Evolutionary conservation across 495 filamentous ascomycete genomes (phyloP), one percentile per base, ranked within the genome.

Genomic region (Penicillium riverlandense): DNA sequence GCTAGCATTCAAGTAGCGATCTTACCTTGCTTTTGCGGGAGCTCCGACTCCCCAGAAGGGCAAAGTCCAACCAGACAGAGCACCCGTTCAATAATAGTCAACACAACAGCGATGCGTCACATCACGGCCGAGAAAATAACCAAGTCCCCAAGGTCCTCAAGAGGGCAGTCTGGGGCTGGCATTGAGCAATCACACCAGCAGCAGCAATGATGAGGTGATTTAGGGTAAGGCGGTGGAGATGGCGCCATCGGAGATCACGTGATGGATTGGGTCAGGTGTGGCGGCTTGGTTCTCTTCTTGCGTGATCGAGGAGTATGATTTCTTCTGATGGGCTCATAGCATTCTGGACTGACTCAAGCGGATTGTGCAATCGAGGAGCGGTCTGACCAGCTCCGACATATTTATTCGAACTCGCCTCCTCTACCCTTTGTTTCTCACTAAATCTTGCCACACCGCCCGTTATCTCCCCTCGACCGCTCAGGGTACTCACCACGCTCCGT

Each of bases 261-360:
- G 45, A 0, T 12, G 27, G 29, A 45, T 30, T 37, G 37, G 22
- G 22, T 22, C 22, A 22, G 22, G 22, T 22, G 22, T 4, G 0
- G 22, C 22, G 2, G 22, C 15, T 2, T 22, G 22, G 2, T 6
- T 22, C 22, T 22, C 3, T 22, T 22, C 22, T 53, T 49, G 50
- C 50, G 50, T 53, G 50, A 45, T 53, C 35, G 16, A 35, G 38
- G 43, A 44, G 3, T 2, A 22, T 22, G 40, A 50, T 37, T 37
- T 54, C 46, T 29, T 43, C 29, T 12, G 42, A 38, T 38, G n/a
- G 36, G 14, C 11, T 38, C 36, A 11, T 15, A 6, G 28, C 40
- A 44, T 39, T 30, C 13, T 15, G n/a, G 28, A 22, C 22, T 28
- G 38, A 15, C 10, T 11, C 15, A 14, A 22, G 29, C 13, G 13